Evolutionary conservation across 2,329 filamentous ascomycete species (phyloP).

Genomic region (Fusarium irregulare): DNA sequence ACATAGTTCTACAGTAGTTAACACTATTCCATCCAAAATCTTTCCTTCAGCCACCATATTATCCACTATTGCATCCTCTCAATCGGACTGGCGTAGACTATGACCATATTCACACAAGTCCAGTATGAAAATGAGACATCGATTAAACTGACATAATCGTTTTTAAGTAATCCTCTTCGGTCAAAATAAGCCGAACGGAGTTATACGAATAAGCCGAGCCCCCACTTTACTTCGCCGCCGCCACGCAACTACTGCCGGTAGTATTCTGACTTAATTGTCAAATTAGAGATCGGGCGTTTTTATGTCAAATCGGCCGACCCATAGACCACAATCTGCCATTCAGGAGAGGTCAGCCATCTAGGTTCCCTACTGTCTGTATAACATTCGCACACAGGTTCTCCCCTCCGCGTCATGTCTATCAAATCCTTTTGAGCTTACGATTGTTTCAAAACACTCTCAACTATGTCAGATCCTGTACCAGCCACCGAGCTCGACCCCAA

Average conservation of each 20-base stretch:
- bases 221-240: not conserved
- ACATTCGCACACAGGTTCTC: rapidly evolving
- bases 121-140: not conserved
- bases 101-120: too few species aligned
- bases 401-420: rapidly evolving
- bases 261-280: not conserved
- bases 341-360: not conserved
- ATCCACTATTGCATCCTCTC: too few species aligned
- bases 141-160: too few species aligned
- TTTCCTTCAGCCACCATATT: too few species aligned
- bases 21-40: too few species aligned
- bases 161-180: not conserved
- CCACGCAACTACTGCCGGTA: not conserved
- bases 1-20: too few species aligned
- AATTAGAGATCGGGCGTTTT: not conserved
- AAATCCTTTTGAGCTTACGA: not conserved
- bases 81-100: too few species aligned
- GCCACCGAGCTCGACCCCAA: conserved; percentile 48
- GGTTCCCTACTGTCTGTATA: not conserved
- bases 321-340: too few species aligned
- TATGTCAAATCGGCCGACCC: not conserved
- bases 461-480: conserved; percentile 4
- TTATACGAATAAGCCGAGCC: not conserved
- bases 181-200: not conserved
- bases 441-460: not conserved